Evolutionary conservation across 177 flowering plant species (phyloP).

Genomic region (Vitis hybrid): DNA sequence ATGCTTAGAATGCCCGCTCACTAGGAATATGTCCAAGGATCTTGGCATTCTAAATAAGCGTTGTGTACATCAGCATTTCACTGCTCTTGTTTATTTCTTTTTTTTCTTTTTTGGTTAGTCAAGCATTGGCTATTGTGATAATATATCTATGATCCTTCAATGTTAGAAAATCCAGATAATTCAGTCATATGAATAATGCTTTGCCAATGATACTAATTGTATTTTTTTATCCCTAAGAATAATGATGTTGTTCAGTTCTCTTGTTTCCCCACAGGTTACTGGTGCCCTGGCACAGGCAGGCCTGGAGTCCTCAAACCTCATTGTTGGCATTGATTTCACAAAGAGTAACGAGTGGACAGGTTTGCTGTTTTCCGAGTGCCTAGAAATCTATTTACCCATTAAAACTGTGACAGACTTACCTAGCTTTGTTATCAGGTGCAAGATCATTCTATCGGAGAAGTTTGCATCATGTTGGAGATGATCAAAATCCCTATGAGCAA

Average conservation of each 20-base stretch:
- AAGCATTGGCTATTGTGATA: no score
- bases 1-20: no score
- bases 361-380: conserved; percentile 15
- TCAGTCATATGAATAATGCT: background rate
- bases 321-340: conserved; percentile 79
- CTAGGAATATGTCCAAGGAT: no score
- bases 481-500: conserved; percentile 76
- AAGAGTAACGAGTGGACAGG: conserved; percentile 90
- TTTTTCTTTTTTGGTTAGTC: no score
- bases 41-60: no score
- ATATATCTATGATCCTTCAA: background rate
- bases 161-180: background rate
- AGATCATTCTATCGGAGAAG: conserved; percentile 56
- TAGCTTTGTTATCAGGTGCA: conserved; percentile 34
- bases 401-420: conserved; percentile 5
- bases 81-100: no score
- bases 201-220: background rate
- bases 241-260: background rate
- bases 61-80: no score
- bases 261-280: conserved; percentile 45
- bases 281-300: conserved; percentile 67
- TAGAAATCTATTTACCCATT: background rate
- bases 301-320: conserved; percentile 74
- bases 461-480: conserved; percentile 69
- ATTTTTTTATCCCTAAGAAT: background rate